Evolutionary conservation across 1,284 basidiomycete genomes (phyloP), one percentile per base, ranked within the genome.

Genomic region (Gymnopus androsaceus): DNA sequence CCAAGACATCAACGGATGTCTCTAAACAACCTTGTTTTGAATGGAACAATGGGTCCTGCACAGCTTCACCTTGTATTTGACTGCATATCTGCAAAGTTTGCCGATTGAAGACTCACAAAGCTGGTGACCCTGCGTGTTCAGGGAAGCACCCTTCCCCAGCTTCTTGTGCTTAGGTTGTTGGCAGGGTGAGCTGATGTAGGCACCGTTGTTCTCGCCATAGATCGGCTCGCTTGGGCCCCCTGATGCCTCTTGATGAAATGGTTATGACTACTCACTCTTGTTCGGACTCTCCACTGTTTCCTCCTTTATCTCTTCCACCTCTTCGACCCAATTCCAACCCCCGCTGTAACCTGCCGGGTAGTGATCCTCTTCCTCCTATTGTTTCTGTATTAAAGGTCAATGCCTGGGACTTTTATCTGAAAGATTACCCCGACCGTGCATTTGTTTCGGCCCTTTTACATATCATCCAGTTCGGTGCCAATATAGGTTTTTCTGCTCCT

Each of bases 381-480:
- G 51, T 51, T 14, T 66, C 67, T 0, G 42, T 63, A 3, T 62
- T 72, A 1, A 53, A 61, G 4, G 28, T 46, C 11, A 44, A 55
- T 3, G 65, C 66, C 6, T 73, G 69, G 71, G 54, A 55, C 2
- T 62, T 51, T 37, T 67, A 65, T 50, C 44, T 69, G 34, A 28
- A 23, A 7, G 71, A 71, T 7, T 75, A 74, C 57, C 72, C 73
- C 3, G 67, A 72, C 49, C 59, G 57, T 6, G 14, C 14, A 0
- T 73, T 74, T 64, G 68, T 71, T 55, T 37, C 47, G 2, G 46
- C 66, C 0, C 37, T 74, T 38, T 36, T 69, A 8, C 60, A 70
- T 40, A 72, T 73, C 44, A 70, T 73, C 28, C 31, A 60, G 2
- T 59, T 55, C 53, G 68, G 72, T 41, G 66, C 67, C n/a, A 65